These are phyloP conservation scores for Pichia sp. DNA, from an alignment of 1,139 yeast species.

Conservation along the genomic window DNA sequence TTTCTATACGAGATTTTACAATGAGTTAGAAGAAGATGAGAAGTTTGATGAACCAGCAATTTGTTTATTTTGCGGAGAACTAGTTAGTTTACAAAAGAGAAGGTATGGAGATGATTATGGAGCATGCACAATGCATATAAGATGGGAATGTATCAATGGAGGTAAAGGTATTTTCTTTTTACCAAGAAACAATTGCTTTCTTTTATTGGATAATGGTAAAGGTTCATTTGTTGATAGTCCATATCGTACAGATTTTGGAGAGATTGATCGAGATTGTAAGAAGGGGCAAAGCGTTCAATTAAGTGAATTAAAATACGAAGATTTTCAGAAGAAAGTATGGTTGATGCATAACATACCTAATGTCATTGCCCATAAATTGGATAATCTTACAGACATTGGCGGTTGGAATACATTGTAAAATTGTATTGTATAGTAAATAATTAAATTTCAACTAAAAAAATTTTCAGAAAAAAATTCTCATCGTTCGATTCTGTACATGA, in stretches of 20 bases:
- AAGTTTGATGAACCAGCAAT: conserved; percentile 69
- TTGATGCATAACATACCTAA: conserved; percentile 75
- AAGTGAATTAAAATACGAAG: conserved; percentile 57
- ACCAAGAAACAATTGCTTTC: conserved; percentile 67
- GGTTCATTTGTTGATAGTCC: conserved; percentile 88
- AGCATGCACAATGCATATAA: conserved; percentile 60
- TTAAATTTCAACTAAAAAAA: too few species aligned
- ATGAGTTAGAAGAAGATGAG: conserved; percentile 36
- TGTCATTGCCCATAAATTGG: conserved; percentile 70
- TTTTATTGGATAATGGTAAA: conserved; percentile 54
- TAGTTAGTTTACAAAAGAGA: conserved; percentile 58
- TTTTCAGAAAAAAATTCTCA: too few species aligned
- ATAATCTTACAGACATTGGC: conserved; percentile 74
- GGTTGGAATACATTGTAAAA: conserved; percentile 87
- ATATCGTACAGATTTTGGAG: conserved; percentile 82
- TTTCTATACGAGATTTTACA: conserved; percentile 56
- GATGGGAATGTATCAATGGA: conserved; percentile 59
- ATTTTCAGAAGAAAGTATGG: conserved; percentile 65
- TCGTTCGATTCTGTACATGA: too few species aligned
- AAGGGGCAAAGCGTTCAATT: conserved; percentile 68
- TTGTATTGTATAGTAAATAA: too few species aligned
- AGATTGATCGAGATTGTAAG: conserved; percentile 66
- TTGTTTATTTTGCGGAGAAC: conserved; percentile 74
- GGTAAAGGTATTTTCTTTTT: conserved; percentile 68
- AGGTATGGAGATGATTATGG: conserved; percentile 50